phyloP scores from a whole-genome alignment of 139 green algal species.

The Parachlorella kessleri region DNA sequence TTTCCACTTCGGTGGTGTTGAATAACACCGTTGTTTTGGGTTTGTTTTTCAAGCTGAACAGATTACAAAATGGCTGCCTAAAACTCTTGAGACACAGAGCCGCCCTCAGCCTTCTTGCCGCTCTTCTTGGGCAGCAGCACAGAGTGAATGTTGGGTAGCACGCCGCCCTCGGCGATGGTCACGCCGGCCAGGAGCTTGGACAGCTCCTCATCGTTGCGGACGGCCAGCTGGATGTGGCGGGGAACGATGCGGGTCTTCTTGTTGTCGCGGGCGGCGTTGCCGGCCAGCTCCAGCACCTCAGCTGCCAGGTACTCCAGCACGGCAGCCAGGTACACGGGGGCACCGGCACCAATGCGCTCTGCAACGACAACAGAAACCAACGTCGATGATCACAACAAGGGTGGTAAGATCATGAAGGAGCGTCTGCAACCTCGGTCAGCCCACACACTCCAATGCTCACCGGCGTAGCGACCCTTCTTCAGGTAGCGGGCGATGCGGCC shows the following conservation, averaged over 20 bases:
- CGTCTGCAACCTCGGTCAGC: no score
- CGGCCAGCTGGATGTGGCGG: constrained; percentile 83
- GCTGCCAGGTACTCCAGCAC: constrained; percentile 70
- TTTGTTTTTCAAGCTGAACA: no score
- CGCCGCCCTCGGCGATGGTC: constrained; percentile 82
- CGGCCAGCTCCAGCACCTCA: constrained; percentile 68
- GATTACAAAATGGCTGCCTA: no score
- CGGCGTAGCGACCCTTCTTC: constrained; percentile 88
- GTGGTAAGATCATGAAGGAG: no score
- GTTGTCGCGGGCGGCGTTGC: constrained; percentile 81
- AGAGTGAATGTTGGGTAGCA: constrained; percentile 89
- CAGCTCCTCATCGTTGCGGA: no score
- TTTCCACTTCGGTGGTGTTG: no score
- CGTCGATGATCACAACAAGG: no score
- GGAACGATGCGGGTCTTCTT: constrained; percentile 85
- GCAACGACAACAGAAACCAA: no score
- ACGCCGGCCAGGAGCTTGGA: constrained; percentile 85
- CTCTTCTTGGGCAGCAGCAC: constrained; percentile 88
- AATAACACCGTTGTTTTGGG: no score
- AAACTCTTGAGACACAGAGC: no score
- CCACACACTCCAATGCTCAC: no score
- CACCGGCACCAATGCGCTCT: constrained; percentile 25
- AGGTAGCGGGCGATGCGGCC: constrained; percentile 85
- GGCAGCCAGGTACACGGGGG: constrained; percentile 30
- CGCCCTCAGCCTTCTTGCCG: constrained; percentile 69